These are phyloP conservation scores for Yamadazyma phyllophila DNA, from an alignment of 805 yeast genomes.

Conservation along the genomic window DNA sequence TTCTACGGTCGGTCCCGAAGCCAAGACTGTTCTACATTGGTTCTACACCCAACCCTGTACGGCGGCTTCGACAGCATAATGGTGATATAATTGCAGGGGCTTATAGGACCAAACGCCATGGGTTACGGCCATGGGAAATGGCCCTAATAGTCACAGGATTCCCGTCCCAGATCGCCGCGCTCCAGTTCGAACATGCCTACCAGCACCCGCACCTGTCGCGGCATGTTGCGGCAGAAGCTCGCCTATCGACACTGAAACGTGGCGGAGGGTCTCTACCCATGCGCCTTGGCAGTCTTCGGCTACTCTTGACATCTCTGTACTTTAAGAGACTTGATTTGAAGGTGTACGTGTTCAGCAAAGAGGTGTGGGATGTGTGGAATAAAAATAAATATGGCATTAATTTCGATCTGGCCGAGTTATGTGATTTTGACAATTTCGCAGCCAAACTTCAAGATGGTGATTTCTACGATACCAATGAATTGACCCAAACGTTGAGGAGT, in stretches of 20 bases:
- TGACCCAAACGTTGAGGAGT: conserved; percentile 11
- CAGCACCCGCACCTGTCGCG: conserved; percentile 70
- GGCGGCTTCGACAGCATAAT: conserved; percentile 74
- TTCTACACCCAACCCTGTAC: conserved; percentile 72
- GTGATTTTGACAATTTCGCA: conserved; percentile 2
- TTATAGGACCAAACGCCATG: conserved; percentile 53
- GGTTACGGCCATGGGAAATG: conserved; percentile 76
- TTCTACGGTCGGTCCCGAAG: conserved; percentile 58
- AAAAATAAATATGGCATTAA: conserved; percentile 25
- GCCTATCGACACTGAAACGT: background rate
- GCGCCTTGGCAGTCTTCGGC: conserved; percentile 46
- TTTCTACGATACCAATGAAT: conserved; percentile 22
- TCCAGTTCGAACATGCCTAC: conserved; percentile 83
- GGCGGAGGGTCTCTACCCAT: conserved; percentile 20
- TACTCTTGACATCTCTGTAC: conserved; percentile 41
- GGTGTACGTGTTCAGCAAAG: conserved; percentile 44
- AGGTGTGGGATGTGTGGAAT: conserved; percentile 32
- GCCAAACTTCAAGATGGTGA: conserved; percentile 20
- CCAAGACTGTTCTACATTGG: conserved; percentile 70
- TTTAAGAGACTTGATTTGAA: conserved; percentile 47
- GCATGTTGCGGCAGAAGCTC: conserved; percentile 39
- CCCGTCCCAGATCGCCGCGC: conserved; percentile 63
- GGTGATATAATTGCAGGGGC: conserved; percentile 66
- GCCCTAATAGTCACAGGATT: conserved; percentile 63
- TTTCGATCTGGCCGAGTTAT: background rate